Conservation (phyloP, 2,329 filamentous ascomycete species). For the Neonectria coccinea region DNA sequence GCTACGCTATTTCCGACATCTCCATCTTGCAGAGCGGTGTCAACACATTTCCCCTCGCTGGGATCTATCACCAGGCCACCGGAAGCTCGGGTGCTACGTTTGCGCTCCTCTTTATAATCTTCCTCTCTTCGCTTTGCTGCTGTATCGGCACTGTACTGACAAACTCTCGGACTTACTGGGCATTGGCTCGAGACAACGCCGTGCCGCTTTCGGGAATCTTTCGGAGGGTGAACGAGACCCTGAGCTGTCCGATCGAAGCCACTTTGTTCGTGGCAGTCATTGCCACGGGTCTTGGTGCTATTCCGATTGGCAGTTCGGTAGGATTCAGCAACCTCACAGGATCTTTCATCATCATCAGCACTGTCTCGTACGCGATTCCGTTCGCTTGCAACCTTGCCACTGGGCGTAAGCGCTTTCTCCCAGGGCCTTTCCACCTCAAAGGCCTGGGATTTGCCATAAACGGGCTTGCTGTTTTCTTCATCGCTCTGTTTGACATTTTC, state of each 20-base stretch:
- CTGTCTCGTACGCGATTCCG: slow-evolving; percentile 43
- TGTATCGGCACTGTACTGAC: slow-evolving; percentile 40
- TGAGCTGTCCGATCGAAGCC: slow-evolving; percentile 39
- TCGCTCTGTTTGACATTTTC: slow-evolving; percentile 40
- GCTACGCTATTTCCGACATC: slow-evolving; percentile 42
- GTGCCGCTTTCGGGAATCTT: slow-evolving; percentile 39
- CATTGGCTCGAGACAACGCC: slow-evolving; percentile 41
- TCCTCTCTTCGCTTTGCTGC: slow-evolving; percentile 41
- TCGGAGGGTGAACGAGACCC: slow-evolving; percentile 30
- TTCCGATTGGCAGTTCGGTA: slow-evolving; percentile 41
- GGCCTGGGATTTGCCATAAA: slow-evolving; percentile 31
- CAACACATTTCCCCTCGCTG: slow-evolving; percentile 41
- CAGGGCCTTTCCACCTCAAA: slow-evolving; percentile 35
- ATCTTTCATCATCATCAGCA: slow-evolving; percentile 45
- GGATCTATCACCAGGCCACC: slow-evolving; percentile 42
- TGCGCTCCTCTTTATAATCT: slow-evolving; percentile 42
- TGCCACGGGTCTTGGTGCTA: slow-evolving; percentile 41
- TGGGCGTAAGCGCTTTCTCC: slow-evolving; percentile 30
- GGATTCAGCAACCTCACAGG: slow-evolving; percentile 44
- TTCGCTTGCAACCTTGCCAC: slow-evolving; percentile 37
- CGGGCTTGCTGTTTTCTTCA: slow-evolving; percentile 33
- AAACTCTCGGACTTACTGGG: slow-evolving; percentile 43
- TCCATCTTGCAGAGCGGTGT: slow-evolving; percentile 38
- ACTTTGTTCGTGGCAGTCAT: slow-evolving; percentile 42
- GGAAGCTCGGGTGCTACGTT: slow-evolving; percentile 36